These are phyloP conservation scores for Helicocarpus griseus DNA, from an alignment of 2,329 filamentous ascomycete species.

Conservation along the genomic window DNA sequence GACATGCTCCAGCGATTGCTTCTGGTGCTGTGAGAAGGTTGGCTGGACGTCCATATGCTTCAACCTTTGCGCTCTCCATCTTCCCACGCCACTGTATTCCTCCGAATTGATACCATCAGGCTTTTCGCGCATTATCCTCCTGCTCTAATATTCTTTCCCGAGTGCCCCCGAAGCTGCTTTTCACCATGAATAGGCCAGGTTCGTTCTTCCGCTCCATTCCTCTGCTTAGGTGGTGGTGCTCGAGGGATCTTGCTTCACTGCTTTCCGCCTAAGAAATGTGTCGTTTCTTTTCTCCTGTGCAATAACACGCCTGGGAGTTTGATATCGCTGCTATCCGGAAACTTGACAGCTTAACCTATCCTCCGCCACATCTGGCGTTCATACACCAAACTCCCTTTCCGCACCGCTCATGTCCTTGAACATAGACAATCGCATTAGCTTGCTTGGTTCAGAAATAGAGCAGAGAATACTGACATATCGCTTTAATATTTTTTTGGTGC, in stretches of 20 bases:
- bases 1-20: neutral
- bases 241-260: conserved; percentile 8
- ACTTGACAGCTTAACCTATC: neutral
- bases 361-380: neutral
- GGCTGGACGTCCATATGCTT: neutral
- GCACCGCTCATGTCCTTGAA: neutral
- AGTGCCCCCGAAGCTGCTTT: conserved; percentile 8
- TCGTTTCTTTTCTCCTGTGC: neutral
- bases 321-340: neutral
- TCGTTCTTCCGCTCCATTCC: conserved; percentile 21
- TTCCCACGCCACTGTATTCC: neutral
- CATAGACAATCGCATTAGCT: neutral
- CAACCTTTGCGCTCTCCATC: neutral
- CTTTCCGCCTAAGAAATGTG: conserved; percentile 3
- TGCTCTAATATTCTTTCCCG: conserved; percentile 2
- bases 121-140: neutral
- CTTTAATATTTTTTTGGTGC: conserved; percentile 9
- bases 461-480: conserved; percentile 10
- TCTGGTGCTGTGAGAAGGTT: neutral
- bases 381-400: neutral
- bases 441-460: neutral
- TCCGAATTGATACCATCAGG: neutral
- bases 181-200: conserved; percentile 43
- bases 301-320: neutral
- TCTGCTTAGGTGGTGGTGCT: conserved; percentile 16